phyloP scores from a whole-genome alignment of 805 yeast species.

The Hanseniaspora valbyensis region DNA sequence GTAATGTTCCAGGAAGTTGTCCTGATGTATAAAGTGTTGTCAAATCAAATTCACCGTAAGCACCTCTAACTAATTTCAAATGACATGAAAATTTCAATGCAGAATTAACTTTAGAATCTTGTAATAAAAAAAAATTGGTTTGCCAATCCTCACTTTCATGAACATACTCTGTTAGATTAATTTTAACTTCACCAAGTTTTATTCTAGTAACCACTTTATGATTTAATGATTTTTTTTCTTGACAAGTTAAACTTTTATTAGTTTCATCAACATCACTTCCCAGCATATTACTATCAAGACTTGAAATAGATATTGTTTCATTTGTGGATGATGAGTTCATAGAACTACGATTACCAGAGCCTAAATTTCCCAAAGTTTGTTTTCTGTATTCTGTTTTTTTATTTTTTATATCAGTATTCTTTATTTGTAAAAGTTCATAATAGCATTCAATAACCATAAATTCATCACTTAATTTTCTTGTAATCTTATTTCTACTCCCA shows the following conservation, averaged over 20 bases:
- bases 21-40: constrained; percentile 20
- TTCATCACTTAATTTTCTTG: constrained; percentile 30
- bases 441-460: constrained; percentile 35
- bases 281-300: background rate
- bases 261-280: constrained; percentile 8
- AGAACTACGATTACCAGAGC: background rate
- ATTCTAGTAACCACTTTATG: constrained; percentile 26
- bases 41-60: constrained; percentile 25
- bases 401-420: background rate
- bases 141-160: constrained; percentile 37
- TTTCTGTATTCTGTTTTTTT: background rate
- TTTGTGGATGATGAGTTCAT: background rate
- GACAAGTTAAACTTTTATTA: background rate
- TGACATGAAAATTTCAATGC: constrained; percentile 54
- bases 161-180: constrained; percentile 66
- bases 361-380: background rate
- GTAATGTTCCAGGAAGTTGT: constrained; percentile 22
- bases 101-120: constrained; percentile 72
- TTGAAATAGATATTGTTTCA: constrained; percentile 1
- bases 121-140: constrained; percentile 55
- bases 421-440: constrained; percentile 30
- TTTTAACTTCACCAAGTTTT: constrained; percentile 51
- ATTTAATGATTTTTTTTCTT: background rate
- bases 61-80: constrained; percentile 35
- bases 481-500: background rate